phyloP scores from a whole-genome alignment of 345 rosid genomes.

The Mercurialis annua region DNA sequence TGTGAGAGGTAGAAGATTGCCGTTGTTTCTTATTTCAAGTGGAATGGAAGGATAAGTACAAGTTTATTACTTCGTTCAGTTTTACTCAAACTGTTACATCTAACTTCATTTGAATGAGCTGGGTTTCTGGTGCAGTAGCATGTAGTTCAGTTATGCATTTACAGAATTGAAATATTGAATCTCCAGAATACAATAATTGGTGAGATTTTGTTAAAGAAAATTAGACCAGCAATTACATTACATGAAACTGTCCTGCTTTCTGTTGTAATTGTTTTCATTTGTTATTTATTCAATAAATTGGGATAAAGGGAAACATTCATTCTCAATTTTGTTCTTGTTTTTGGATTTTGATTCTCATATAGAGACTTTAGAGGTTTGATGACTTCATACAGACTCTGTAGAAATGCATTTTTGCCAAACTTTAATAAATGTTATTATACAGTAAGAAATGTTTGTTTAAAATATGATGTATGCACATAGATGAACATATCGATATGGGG shows the following conservation, averaged over 20 bases:
- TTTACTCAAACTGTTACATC: conserved; percentile 18
- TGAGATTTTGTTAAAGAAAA: conserved; percentile 16
- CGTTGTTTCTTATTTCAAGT: conserved; percentile 10
- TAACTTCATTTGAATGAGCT: conserved; percentile 4
- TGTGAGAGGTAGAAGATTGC: conserved; percentile 24
- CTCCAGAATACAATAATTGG: conserved; percentile 8
- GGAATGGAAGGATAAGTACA: neutral
- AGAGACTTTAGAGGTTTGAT: too few species aligned
- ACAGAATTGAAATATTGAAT: conserved; percentile 16
- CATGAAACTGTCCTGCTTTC: neutral
- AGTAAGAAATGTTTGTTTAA: too few species aligned
- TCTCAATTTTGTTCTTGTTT: too few species aligned
- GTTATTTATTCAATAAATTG: neutral
- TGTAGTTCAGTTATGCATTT: conserved; percentile 5
- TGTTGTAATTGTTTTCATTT: neutral
- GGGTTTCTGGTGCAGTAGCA: conserved; percentile 2
- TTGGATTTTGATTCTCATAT: too few species aligned
- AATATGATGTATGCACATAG: too few species aligned
- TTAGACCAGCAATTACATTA: neutral
- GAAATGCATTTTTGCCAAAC: too few species aligned
- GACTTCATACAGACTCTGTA: too few species aligned
- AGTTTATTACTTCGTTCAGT: conserved; percentile 1
- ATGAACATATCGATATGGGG: too few species aligned
- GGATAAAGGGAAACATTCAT: too few species aligned
- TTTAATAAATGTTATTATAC: too few species aligned